These are phyloP conservation scores for Lodderomyces jiufengensis DNA, from an alignment of 1,139 yeast genomes.

Conservation along the genomic window DNA sequence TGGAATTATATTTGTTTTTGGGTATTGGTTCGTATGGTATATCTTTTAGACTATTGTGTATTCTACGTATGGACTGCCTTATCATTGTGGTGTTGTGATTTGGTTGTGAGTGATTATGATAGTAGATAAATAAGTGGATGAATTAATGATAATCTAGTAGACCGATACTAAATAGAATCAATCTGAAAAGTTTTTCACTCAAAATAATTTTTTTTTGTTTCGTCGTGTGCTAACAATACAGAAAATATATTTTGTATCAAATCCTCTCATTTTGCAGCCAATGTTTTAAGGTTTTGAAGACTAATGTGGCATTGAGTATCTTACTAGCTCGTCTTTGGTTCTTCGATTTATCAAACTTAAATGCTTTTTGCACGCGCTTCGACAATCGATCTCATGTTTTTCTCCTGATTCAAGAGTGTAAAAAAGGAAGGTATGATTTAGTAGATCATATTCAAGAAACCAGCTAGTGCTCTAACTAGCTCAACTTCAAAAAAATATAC, in stretches of 20 bases:
- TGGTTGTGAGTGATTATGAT: not conserved
- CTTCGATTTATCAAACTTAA: too few species aligned
- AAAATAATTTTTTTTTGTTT: not conserved
- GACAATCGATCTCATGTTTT: too few species aligned
- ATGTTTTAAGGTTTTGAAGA: not conserved
- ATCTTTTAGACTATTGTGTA: constrained; percentile 7
- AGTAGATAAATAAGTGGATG: not conserved
- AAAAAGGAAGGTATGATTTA: too few species aligned
- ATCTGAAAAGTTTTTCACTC: constrained; percentile 3
- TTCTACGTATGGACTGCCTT: constrained; percentile 12
- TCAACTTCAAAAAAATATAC: too few species aligned
- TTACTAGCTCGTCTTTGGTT: too few species aligned
- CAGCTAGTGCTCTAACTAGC: too few species aligned
- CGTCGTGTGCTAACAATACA: not conserved
- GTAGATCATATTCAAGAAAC: too few species aligned
- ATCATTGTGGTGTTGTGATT: constrained; percentile 6
- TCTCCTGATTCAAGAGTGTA: too few species aligned
- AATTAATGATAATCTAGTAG: too few species aligned
- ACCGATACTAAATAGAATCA: too few species aligned
- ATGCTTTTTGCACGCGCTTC: too few species aligned
- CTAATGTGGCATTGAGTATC: too few species aligned
- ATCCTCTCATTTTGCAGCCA: not conserved
- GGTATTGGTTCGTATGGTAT: constrained; percentile 38
- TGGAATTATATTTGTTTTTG: constrained; percentile 34
- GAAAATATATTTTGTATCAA: not conserved